phyloP scores from a whole-genome alignment of 768 basidiomycete genomes.

The Termitomyces sp. region DNA sequence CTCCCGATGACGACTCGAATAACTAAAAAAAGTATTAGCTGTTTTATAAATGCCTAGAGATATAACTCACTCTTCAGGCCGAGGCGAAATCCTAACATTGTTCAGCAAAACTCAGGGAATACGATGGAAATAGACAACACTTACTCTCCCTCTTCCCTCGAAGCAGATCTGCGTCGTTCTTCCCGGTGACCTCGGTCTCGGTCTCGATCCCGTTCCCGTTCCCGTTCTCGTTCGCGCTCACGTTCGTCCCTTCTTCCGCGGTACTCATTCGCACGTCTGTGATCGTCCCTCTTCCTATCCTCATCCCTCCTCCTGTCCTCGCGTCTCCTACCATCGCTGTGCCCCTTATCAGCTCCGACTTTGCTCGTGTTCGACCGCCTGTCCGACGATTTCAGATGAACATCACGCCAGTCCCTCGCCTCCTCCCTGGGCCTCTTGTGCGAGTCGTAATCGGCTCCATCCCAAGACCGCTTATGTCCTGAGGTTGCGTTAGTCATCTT shows the following conservation, averaged over 20 bases:
- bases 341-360: slow-evolving; percentile 29
- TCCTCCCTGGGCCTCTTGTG: slow-evolving; percentile 55
- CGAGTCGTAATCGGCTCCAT: slow-evolving; percentile 40
- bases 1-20: slow-evolving; percentile 4
- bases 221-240: slow-evolving; percentile 16
- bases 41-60: background rate
- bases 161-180: slow-evolving; percentile 18
- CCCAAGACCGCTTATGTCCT: slow-evolving; percentile 81
- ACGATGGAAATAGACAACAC: slow-evolving; percentile 35
- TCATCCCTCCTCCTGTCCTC: slow-evolving; percentile 29
- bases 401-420: slow-evolving; percentile 65
- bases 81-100: slow-evolving; percentile 2
- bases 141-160: slow-evolving; percentile 90
- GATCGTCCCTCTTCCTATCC: slow-evolving; percentile 29
- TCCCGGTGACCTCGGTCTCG: slow-evolving; percentile 19
- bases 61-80: background rate
- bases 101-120: background rate
- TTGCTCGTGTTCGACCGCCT: slow-evolving; percentile 25
- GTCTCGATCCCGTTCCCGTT: slow-evolving; percentile 12
- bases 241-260: slow-evolving; percentile 29
- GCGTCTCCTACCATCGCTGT: slow-evolving; percentile 18
- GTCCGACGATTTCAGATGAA: slow-evolving; percentile 41
- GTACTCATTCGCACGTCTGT: slow-evolving; percentile 24
- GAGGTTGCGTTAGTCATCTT: slow-evolving; percentile 79
- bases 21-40: background rate